Evolutionary conservation across 306 rosid species (phyloP).

Genomic region (Cercis canadensis): DNA sequence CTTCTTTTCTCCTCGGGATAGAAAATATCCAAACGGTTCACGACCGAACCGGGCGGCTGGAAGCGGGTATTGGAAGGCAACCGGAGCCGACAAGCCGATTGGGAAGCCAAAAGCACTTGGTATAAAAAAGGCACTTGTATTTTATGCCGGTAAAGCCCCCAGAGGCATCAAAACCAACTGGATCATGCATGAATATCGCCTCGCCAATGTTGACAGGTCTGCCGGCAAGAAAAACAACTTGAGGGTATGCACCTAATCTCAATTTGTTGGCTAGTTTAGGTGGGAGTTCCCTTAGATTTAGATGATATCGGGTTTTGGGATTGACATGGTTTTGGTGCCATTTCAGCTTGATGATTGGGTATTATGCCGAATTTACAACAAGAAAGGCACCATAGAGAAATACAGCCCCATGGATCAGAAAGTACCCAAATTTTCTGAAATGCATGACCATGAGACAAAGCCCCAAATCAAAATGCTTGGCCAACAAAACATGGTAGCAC

Average conservation of each 20-base stretch:
- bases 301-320: too few species aligned
- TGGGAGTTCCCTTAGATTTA: too few species aligned
- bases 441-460: slow-evolving; percentile 69
- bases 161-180: slow-evolving; percentile 89
- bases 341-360: slow-evolving; percentile 98
- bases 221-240: slow-evolving; percentile 68
- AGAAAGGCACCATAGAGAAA: slow-evolving; percentile 79
- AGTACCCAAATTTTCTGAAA: slow-evolving; percentile 30
- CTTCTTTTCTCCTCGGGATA: slow-evolving; percentile 89
- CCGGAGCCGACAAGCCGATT: slow-evolving; percentile 95
- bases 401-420: slow-evolving; percentile 34
- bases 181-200: slow-evolving; percentile 99
- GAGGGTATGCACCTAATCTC: slow-evolving; percentile 54
- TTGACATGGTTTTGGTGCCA: too few species aligned
- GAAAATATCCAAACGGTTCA: slow-evolving; percentile 95
- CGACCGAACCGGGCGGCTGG: slow-evolving; percentile 95
- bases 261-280: too few species aligned
- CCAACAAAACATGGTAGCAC: slow-evolving; percentile 16
- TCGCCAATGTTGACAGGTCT: slow-evolving; percentile 90
- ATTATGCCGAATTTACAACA: slow-evolving; percentile 89
- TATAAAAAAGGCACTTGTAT: slow-evolving; percentile 87
- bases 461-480: slow-evolving; percentile 45
- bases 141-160: slow-evolving; percentile 91
- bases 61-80: slow-evolving; percentile 92
- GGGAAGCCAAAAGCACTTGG: slow-evolving; percentile 85